These are phyloP conservation scores for Neofusicoccum ribis DNA, from an alignment of 2,329 filamentous ascomycete genomes.

Conservation along the genomic window DNA sequence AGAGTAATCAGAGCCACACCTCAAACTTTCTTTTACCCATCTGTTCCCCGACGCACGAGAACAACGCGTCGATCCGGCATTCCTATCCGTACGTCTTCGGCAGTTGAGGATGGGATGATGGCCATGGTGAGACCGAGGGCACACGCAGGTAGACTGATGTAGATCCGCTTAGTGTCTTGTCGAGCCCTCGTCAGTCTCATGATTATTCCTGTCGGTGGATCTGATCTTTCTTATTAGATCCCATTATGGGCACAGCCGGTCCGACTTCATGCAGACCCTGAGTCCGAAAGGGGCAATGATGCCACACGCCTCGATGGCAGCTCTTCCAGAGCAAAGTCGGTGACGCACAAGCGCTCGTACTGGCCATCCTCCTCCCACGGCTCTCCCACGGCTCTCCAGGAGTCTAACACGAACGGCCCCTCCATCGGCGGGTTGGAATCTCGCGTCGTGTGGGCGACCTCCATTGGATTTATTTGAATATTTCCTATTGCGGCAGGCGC, in stretches of 20 bases:
- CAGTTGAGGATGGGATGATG: neutral
- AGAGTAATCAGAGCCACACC: neutral
- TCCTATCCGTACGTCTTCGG: neutral
- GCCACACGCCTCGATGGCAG: neutral
- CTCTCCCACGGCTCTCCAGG: too few relatives aligned
- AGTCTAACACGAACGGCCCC: neutral
- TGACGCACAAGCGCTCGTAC: neutral
- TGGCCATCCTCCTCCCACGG: neutral
- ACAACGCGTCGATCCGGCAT: neutral
- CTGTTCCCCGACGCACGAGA: neutral
- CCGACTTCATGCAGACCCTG: slow-evolving; percentile 5
- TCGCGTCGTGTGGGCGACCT: neutral
- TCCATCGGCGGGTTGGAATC: neutral
- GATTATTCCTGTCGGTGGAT: neutral
- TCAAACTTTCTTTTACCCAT: neutral
- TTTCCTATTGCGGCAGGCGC: slow-evolving; percentile 3
- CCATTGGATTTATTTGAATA: neutral
- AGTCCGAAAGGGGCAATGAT: neutral
- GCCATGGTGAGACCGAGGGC: neutral
- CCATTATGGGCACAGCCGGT: neutral
- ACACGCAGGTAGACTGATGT: neutral
- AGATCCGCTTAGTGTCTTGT: neutral
- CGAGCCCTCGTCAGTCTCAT: too few relatives aligned
- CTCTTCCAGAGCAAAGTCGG: neutral
- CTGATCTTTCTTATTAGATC: neutral